Base-by-base conservation (phyloP, 305 asterid species). In the Ruellia speciosa region DNA sequence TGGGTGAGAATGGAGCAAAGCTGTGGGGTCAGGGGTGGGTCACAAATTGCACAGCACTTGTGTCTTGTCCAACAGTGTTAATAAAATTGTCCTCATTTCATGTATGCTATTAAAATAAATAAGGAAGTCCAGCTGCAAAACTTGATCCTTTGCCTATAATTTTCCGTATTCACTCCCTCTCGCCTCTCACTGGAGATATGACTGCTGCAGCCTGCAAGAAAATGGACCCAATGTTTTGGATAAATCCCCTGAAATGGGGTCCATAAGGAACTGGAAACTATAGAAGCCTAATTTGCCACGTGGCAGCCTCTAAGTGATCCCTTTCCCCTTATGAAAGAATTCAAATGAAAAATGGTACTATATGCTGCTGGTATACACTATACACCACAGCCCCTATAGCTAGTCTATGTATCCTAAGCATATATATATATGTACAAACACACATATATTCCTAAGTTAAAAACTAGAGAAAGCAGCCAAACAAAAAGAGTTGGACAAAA, bases 1-100 rank as follows among this genome's bases (percentile, higher is more conserved):
- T 1, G 31, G 31, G 31, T 24, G 31, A 14, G 15, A 37, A 37
- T 43, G 48, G 48, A 11, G n/a, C 12, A 24, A 14, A 43, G 15
- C 48, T 43, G 48, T 43, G n/a, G 48, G n/a, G n/a, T n/a, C n/a
- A n/a, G n/a, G 46, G 46, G 48, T 43, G 49, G 49, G 49, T 43
- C 49, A 7, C 45, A 12, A 13, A 43, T 43, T 11, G 49, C 16
- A 43, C 49, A 43, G 16, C 49, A 43, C 16, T 43, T 43, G 16
- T 12, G 49, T 43, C 49, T 43, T 43, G 16, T 43, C 49, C 7
- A 39, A 24, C 0, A 37, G 5, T 37, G 41, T 37, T 37, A 7
- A 6, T 43, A 43, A 4, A 6, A 3, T 43, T 43, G 49, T 43
- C 49, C 49, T 43, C 16, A 43, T 37, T 37, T 37, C 41, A 37